Evolutionary conservation across 2,329 filamentous ascomycete genomes (phyloP), one percentile per base, ranked within the genome.

Genomic region (Aspergillus sp.): DNA sequence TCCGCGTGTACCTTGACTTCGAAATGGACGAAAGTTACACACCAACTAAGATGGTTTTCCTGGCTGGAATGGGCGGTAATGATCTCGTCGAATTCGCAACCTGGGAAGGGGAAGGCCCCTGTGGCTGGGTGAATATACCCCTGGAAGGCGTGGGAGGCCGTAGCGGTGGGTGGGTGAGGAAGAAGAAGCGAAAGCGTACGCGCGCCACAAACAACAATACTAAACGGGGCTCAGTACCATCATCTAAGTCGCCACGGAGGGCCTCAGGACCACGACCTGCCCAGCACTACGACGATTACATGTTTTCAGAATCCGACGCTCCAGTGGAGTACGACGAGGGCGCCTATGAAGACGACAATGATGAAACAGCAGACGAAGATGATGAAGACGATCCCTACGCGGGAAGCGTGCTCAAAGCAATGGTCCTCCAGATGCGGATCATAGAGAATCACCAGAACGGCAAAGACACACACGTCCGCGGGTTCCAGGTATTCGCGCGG

Each of bases 381-480:
- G 55, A 60, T 30, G 46, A 52, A 2, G 56, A 63, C 28, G 66
- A 69, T 44, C 58, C 59, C 41, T 75, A 74, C 42, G 82, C 81
- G 59, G 85, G 78, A 36, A 85, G 83, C 57, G 86, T 90, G 1
- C 78, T 97, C 12, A 82, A 90, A 50, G 89, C 87, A 10, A 95
- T 91, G 71, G 81, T 97, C 29, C 77, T 98, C 29, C 90, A 97
- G 66, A 83, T 97, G 60, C 83, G 86, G 55, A 84, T 98, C 42
- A 79, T 91, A 44, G 93, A 97, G 71, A 98, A 98, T 62, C 93
- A 98, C 66, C 93, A 98, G 70, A 98, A 98, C 65, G 93, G 93
- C 53, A 98, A 98, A 66, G 93, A 98, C 65, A 98, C 93, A n/a
- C 93, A 98, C 73, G 78, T 98, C 27, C 79, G 93, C 10, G 91